Evolutionary conservation across 768 basidiomycete species (phyloP), one percentile per base, ranked within the genome.

Genomic region (Lactarius evosmus): DNA sequence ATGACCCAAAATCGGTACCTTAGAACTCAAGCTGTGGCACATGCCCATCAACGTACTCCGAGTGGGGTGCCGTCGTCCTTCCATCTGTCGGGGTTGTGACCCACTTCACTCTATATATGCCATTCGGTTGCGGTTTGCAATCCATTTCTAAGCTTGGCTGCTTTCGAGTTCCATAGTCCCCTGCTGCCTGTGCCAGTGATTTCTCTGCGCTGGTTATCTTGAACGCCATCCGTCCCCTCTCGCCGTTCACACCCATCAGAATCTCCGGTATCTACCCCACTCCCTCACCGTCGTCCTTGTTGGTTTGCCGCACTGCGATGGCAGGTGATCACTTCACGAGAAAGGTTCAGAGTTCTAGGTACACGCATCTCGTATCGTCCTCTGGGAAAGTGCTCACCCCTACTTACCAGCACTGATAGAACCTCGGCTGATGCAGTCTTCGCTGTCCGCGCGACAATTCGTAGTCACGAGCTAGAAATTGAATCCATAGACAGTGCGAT

Each of bases 401-500:
- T 30, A n/a, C 29, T 30, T 33, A 4, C 52, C 17, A 53, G 30
- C 52, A 56, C 60, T 58, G 53, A 60, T 2, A 34, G 32, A 16
- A 36, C 53, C n/a, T 27, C 55, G 0, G 7, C 50, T 12, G 71
- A 72, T 22, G 71, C 74, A 36, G 56, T 73, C 12, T 52, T 55
- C 12, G 56, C 67, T 5, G 69, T 71, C 22, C 50, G 62, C 14
- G 52, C 60, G 19, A 66, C 70, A 40, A 74, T 75, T 16, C 61
- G 58, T 22, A 30, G 6, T 1, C 80, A 85, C 66, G 77, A 83
- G 67, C 67, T 71, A 36, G 75, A 76, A 60, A 76, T 85, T 53
- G 67, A 64, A 19, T 61, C 63, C 30, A 70, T 85, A 41, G 77
- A 85, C 41, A 69, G 68, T 12, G 75, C 81, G 66, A 82, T 83